Base-by-base conservation (phyloP, 2,329 filamentous ascomycete species). In the Exophiala alcalophila region DNA sequence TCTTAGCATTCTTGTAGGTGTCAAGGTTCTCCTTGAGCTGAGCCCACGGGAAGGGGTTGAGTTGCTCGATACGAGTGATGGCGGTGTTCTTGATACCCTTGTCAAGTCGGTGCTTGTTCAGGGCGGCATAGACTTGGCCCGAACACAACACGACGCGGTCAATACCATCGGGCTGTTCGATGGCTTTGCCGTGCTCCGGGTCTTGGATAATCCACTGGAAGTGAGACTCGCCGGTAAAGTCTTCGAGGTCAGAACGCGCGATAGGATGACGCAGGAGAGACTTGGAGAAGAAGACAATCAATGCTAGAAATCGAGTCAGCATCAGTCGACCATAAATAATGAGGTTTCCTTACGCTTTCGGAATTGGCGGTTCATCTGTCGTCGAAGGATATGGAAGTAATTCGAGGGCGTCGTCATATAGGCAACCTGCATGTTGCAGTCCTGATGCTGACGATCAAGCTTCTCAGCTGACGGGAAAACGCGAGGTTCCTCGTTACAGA, bases 311-410 rank as follows among this genome's bases (percentile, higher is more conserved):
- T 54, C 44, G 21, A 15, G 40, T 47, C 39, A 39, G 15, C 12
- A 16, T 25, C n/a, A n/a, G n/a, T n/a, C n/a, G n/a, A n/a, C 21
- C 3, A 38, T 10, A 32, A n/a, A 18, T 18, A 20, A n/a, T 16
- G 24, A n/a, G 12, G 15, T 21, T 21, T 28, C 76, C 86, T 81
- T 77, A 92, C 87, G 92, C 77, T 98, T 98, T 72, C 92, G 83
- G 85, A 98, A 98, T 65, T 98, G 91, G 61, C 92, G 82, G 77
- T 97, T 90, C 83, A 98, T 95, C 73, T 98, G 92, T 69, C 92
- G 82, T 65, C 92, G 86, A 53, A 98, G 79, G 56, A 92, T 83
- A 70, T 98, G 92, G 83, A 98, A 98, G 65, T 94, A 69, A 70
- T 98, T 98, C 54, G 91, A 79, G 19, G 92, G 92, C 32, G 84